Evolutionary conservation across 768 basidiomycete species (phyloP), one percentile per base, ranked within the genome.

Genomic region (Porphyrellus cyaneotinctus): DNA sequence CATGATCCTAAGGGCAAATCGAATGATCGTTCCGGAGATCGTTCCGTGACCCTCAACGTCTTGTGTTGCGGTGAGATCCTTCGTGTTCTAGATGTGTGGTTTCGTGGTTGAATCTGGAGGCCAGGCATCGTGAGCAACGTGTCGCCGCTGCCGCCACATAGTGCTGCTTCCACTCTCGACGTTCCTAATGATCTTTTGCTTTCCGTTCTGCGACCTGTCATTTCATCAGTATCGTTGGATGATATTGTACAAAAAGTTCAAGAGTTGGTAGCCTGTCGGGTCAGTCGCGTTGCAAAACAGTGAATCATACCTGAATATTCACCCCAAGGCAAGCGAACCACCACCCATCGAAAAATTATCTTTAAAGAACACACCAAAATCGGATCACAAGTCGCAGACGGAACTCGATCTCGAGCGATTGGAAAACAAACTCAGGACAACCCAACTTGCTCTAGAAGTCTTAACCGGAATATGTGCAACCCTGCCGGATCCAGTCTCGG

Each of bases 381-480:
- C 83, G 13, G 94, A 95, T 63, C 84, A 95, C 65, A 87, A 81
- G 66, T 79, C 86, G 4, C 64, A 75, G 1, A 77, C 78, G 14
- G 88, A 94, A 63, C 50, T 82, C 12, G 83, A 87, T 60, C 77
- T 97, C 2, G 88, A 90, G 54, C 73, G 73, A 26, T 72, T 93
- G 14, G 94, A 97, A 69, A 72, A 75, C 15, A 79, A 73, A 49
- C 68, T 97, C 47, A 78, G 85, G 59, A 88, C 87, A 2, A 77
- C 91, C 12, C 87, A 88, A 57, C 77, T 94, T 30, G 83, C 87
- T n/a, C 74, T 97, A 24, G 94, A 97, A 70, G 83, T 97, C 44
- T 68, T 97, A 56, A 95, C 92, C 0, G 87, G 87, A 28, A 75
- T 80, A n/a, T 97, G 91, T 65, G 93, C 93, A 18, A 90, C 85